Base-by-base conservation (phyloP, 495 filamentous ascomycete genomes). In the Penicillium mononematosum region DNA sequence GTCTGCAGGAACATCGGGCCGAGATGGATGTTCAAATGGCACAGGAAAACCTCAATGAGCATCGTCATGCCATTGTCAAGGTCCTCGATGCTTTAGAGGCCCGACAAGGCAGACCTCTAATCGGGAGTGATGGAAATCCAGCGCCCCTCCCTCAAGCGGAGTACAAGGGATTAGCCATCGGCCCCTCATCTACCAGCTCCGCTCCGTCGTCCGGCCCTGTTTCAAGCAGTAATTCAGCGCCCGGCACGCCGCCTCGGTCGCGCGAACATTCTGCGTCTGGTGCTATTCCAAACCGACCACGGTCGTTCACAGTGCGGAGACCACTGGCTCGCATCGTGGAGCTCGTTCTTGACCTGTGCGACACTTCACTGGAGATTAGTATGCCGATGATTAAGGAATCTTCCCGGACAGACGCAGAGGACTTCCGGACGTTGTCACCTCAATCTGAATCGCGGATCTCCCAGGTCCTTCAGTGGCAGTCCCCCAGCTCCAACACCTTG, bases 1-100 rank as follows among this genome's bases (percentile, higher is more conserved):
- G 94, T 67, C 77, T 96, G 51, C 91, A 97, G 69, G 94, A 98
- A 68, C 94, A 98, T 70, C 85, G 88, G 45, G 93, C 95, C 1
- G 94, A 98, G 70, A 93, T 96, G 88, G 93, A 97, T 55, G 92
- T 98, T 11, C 92, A 97, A 65, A 83, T 97, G 71, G 86, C 91
- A 29, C 94, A 98, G 67, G 94, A 98, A 65, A 89, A 83, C 59
- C 79, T 98, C 41, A 88, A 84, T n/a, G 92, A 98, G 68, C 94
- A 98, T 70, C 88, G 94, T 5, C 91, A 93, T 70, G 81, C 88
- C n/a, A 96, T 98, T 67, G 95, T 98, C 65, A 96, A 88, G 69
- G 89, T 98, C 20, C 78, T 98, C 20, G 95, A 98, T 71, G 90
- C 88, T 31, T 77, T 98, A 20, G 94, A 98, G 70, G 85, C 90